Evolutionary conservation across 805 yeast genomes (phyloP), one percentile per base, ranked within the genome.

Genomic region (Saccharomycopsis sp.): DNA sequence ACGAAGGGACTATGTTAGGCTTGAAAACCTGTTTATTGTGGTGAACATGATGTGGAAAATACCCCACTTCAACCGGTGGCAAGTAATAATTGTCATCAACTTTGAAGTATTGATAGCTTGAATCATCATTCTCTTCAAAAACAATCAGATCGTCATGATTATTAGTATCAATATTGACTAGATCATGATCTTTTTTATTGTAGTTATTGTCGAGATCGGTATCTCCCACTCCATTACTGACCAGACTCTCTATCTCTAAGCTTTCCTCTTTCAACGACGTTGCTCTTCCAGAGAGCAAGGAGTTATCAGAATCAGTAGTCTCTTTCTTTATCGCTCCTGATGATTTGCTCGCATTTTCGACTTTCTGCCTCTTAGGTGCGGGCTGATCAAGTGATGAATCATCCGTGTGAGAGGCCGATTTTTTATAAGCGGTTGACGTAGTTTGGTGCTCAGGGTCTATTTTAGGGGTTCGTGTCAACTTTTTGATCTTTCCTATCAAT

Each of bases 1-100:
- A 3, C 2, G 23, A 23, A 5, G 53, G 41, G 8, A 51, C 21
- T 14, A 51, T 7, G 21, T 57, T 29, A 37, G 57, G 23, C 40
- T 61, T 58, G 56, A 60, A 58, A 15, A 61, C 63, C 16, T 51
- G 53, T 15, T 51, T 51, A 21, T 51, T 51, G 53, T 75, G 83
- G 62, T 80, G 83, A 4, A 77, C 82, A 3, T 81, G 73, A 64
- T 79, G 83, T 0, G 83, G 83, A 58, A 80, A 75, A 64, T 79
- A 79, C 3, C 79, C 83, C 51, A 75, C 81, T 64, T 79, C 80
- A 44, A 79, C 79, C 1, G 83, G 83, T 4, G 82, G 82, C 55
- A 78, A 66, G 66, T 78, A 79, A 63, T 79, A 79, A 24, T 78
- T 80, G 58, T 71, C 72, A 58, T 77, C 76, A 52, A 79, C 75